Conservation (phyloP, 176 grass and related monocot species). For the Aegilops umbellulata region DNA sequence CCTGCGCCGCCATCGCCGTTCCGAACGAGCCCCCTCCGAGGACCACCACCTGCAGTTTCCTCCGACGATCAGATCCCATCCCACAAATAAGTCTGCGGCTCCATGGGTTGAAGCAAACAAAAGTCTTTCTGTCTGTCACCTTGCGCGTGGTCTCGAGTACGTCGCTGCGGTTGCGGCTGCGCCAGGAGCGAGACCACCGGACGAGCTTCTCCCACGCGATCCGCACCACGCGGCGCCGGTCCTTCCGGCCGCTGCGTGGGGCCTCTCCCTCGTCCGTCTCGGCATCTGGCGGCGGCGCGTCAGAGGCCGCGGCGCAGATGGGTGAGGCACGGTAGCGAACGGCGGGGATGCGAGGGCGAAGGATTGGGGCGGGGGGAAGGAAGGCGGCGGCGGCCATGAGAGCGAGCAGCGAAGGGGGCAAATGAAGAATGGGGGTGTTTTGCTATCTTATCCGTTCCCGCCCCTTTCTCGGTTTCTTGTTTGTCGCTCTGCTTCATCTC, state of each 20-base stretch:
- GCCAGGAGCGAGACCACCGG: conserved; percentile 82
- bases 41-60: conserved; percentile 55
- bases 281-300: neutral
- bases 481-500: too few species aligned
- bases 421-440: neutral
- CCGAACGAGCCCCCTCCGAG: conserved; percentile 88
- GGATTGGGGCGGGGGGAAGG: conserved; percentile 5
- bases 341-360: conserved; percentile 24
- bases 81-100: neutral
- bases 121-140: neutral
- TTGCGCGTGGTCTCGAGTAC: conserved; percentile 77
- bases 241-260: conserved; percentile 31
- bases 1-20: conserved; percentile 77
- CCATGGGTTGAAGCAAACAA: neutral
- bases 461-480: neutral
- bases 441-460: conserved; percentile 49
- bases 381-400: conserved; percentile 35
- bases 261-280: conserved; percentile 1
- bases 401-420: neutral
- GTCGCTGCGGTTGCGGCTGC: conserved; percentile 65
- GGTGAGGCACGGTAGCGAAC: neutral
- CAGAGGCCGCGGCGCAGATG: neutral
- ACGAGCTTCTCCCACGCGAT: conserved; percentile 96
- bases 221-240: conserved; percentile 54
- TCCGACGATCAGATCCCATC: conserved; percentile 2